phyloP scores from a whole-genome alignment of 2,329 filamentous ascomycete species.

The Ramularia endophylla region DNA sequence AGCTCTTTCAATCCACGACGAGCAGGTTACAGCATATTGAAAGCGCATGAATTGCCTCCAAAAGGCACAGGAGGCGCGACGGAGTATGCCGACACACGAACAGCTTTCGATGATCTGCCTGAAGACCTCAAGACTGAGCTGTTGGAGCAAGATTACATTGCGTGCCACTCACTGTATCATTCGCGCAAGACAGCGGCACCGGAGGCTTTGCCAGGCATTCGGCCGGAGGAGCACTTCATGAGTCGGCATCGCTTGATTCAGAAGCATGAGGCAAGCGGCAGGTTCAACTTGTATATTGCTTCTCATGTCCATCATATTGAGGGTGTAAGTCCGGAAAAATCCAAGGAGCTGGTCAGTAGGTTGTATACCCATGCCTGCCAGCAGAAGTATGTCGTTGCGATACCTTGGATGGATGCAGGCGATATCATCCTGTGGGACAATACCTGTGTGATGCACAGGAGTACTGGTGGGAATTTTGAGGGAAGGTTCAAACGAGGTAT shows the following conservation, averaged over 20 bases:
- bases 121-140: slow-evolving; percentile 32
- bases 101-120: slow-evolving; percentile 46
- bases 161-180: slow-evolving; percentile 48
- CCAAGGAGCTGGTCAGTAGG: slow-evolving; percentile 31
- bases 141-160: slow-evolving; percentile 39
- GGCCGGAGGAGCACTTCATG: slow-evolving; percentile 36
- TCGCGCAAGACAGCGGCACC: slow-evolving; percentile 49
- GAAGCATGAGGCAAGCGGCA: slow-evolving; percentile 46
- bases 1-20: slow-evolving; percentile 52
- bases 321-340: slow-evolving; percentile 33
- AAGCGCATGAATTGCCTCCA: slow-evolving; percentile 45
- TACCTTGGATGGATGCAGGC: slow-evolving; percentile 45
- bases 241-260: slow-evolving; percentile 47
- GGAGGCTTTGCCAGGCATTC: slow-evolving; percentile 42
- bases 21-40: slow-evolving; percentile 48
- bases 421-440: slow-evolving; percentile 58
- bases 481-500: slow-evolving; percentile 31
- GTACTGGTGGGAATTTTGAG: slow-evolving; percentile 44
- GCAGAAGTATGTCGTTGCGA: slow-evolving; percentile 41
- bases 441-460: slow-evolving; percentile 50
- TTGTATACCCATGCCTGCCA: slow-evolving; percentile 46
- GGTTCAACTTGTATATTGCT: slow-evolving; percentile 50
- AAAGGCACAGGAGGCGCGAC: slow-evolving; percentile 30
- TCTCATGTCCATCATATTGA: slow-evolving; percentile 51
- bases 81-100: slow-evolving; percentile 49